phyloP scores from a whole-genome alignment of 352 stramenopile species.

The Globisporangium takayamanum region DNA sequence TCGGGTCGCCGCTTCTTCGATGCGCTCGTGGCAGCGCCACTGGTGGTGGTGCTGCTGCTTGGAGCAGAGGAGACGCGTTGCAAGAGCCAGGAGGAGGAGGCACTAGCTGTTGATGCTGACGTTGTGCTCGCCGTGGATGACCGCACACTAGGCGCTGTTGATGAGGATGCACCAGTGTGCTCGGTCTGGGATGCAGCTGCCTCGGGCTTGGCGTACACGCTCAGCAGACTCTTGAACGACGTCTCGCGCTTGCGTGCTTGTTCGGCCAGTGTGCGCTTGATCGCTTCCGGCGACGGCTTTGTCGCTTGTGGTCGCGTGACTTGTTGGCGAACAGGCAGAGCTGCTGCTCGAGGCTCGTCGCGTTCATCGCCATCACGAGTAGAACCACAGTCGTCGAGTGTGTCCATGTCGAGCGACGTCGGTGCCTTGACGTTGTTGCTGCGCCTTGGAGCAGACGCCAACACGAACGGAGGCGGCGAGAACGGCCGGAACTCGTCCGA shows the following conservation, averaged over 20 bases:
- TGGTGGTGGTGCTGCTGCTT: background rate
- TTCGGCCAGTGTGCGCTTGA: constrained; percentile 8
- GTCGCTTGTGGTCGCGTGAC: background rate
- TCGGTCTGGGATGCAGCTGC: constrained; percentile 5
- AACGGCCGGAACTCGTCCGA: constrained; percentile 8
- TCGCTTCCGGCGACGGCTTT: constrained; percentile 6
- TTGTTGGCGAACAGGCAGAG: background rate
- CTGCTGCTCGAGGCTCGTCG: background rate
- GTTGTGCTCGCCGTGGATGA: background rate
- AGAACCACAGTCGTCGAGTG: background rate
- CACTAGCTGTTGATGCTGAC: constrained; percentile 9
- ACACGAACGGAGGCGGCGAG: background rate
- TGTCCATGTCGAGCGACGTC: background rate
- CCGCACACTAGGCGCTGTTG: background rate
- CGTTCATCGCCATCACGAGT: background rate
- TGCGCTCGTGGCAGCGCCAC: background rate
- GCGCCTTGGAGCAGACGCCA: background rate
- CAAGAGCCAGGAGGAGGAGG: constrained; percentile 14
- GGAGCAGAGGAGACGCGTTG: constrained; percentile 9
- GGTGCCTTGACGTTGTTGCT: background rate
- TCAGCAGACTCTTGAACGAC: constrained; percentile 13
- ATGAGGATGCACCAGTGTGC: background rate
- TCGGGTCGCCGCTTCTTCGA: constrained; percentile 7
- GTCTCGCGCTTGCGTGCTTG: constrained; percentile 19
- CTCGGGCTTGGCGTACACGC: constrained; percentile 4